These are phyloP conservation scores for Globisporangium spiculum DNA, from an alignment of 352 stramenopile species.

Conservation along the genomic window DNA sequence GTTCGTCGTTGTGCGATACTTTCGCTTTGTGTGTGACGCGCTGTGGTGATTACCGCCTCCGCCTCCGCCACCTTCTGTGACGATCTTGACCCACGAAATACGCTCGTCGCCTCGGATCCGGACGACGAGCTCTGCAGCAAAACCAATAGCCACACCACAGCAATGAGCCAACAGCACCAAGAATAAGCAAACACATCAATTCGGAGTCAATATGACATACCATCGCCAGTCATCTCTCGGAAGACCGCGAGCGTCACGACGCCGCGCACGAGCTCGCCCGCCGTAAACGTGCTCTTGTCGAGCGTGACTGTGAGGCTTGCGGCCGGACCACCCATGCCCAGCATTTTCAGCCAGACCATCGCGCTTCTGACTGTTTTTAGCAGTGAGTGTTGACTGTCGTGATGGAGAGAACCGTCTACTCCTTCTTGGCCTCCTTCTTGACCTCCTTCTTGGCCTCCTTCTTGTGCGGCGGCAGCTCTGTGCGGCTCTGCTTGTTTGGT, in stretches of 20 bases:
- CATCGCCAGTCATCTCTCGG: conserved; percentile 8
- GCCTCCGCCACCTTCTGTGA: neutral
- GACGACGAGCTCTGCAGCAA: conserved; percentile 9
- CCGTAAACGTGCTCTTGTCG: conserved; percentile 15
- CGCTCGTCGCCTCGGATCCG: conserved; percentile 10
- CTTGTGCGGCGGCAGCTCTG: neutral
- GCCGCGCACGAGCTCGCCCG: conserved; percentile 16
- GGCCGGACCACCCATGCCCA: neutral
- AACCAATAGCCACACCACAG: neutral
- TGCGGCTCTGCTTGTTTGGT: neutral
- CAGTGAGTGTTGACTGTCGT: neutral
- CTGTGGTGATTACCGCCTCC: neutral
- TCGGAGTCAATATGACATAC: conserved; percentile 5
- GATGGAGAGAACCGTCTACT: neutral
- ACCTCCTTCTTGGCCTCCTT: neutral
- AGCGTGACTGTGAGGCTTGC: conserved; percentile 9
- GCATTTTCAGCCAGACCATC: neutral
- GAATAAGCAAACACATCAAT: neutral
- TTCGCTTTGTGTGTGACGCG: conserved; percentile 3
- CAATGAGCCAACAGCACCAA: neutral
- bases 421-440: neutral
- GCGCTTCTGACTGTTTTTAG: neutral
- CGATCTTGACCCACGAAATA: conserved; percentile 10
- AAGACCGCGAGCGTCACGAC: conserved; percentile 11
- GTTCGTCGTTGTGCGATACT: conserved; percentile 14